Base-by-base conservation (phyloP, 2,329 filamentous ascomycete genomes). In the Orbilia javanica region DNA sequence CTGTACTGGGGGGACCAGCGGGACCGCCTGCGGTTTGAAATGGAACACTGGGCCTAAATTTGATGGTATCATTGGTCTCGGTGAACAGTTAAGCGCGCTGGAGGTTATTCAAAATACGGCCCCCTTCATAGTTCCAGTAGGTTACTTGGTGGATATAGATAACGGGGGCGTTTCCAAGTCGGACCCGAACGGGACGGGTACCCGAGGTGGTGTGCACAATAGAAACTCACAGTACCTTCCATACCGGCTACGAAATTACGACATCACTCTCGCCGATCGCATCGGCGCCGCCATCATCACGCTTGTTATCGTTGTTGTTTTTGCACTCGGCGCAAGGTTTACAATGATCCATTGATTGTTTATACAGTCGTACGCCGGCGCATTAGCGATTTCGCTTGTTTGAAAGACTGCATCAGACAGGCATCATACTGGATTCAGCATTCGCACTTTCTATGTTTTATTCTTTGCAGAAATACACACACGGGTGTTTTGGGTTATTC, bases 41-140 rank as follows among this genome's bases (percentile, higher is more conserved):
- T 93, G 91, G 91, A 90, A 89, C 79, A 84, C 85, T 0, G 86
- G 86, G 44, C 50, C 72, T 3, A n/a, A 80, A 1, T 92, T 86
- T 80, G 88, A 90, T 79, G 87, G 87, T 50, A 87, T 85, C 73
- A 86, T 85, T 11, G 91, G 91, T 67, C 90, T 93, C 7, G 88
- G 91, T 48, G 86, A 91, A 83, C 89, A 92, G 85, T 91, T 93
- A 87, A 90, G 88, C 80, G 90, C 89, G 0, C 85, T 92, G 27
- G 87, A 88, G 27, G 87, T 90, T 11, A 84, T 93, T 80, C 89
- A 89, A 83, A 90, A 76, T 1, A 84, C 90, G 2, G 83, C 91
- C 48, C 84, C 85, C 8, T 81, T 83, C n/a, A 80, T 85, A 3
- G 84, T 86, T 0, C 72, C 72, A 7, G 71, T 69, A 13, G 76